Evolutionary conservation across 108 stramenopile genomes (phyloP).

Genomic region (Halocafeteria seosinensis): DNA sequence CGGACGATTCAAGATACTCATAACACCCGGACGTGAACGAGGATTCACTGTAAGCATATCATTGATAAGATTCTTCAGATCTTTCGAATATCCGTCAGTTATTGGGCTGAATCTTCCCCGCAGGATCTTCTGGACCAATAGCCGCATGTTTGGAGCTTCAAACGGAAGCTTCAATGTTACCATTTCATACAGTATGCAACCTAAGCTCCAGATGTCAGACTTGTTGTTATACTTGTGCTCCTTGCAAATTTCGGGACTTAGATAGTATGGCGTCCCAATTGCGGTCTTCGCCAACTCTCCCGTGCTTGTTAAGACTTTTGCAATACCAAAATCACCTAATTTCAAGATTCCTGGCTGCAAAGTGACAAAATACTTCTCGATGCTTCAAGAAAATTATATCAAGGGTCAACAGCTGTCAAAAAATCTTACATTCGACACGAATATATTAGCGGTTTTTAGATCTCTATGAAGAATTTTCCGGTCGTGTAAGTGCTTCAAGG

Average conservation of each 20-base stretch:
- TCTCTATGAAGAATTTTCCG: constrained; percentile 30
- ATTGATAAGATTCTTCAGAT: background rate
- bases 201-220: constrained; percentile 24
- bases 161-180: constrained; percentile 17
- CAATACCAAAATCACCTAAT: constrained; percentile 32
- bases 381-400: too few species aligned
- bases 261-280: constrained; percentile 35
- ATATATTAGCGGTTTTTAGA: constrained; percentile 38
- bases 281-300: constrained; percentile 24
- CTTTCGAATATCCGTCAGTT: background rate
- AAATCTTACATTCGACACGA: constrained; percentile 22
- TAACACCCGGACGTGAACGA: background rate
- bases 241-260: constrained; percentile 12
- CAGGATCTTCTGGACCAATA: constrained; percentile 25
- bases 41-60: background rate
- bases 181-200: constrained; percentile 24
- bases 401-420: too few species aligned
- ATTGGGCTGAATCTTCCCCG: constrained; percentile 24
- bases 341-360: constrained; percentile 11
- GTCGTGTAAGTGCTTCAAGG: constrained; percentile 25
- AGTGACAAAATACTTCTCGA: too few species aligned
- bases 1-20: background rate
- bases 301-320: constrained; percentile 18
- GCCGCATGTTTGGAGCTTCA: constrained; percentile 17
- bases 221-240: constrained; percentile 16